Evolutionary conservation across 768 basidiomycete species (phyloP).

Genomic region (Boletus barrowsii): DNA sequence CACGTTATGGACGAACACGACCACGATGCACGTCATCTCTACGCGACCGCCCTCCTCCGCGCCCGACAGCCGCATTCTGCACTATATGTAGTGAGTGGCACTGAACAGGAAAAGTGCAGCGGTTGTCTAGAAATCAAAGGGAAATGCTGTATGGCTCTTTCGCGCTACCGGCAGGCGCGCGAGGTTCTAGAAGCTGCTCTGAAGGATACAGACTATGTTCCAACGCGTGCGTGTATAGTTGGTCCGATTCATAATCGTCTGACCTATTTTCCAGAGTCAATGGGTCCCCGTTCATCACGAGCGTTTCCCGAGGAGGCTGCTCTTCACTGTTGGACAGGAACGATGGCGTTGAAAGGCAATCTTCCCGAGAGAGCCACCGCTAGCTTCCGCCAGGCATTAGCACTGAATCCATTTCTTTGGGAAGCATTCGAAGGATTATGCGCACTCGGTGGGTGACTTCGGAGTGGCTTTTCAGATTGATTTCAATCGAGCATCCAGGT

Average conservation of each 20-base stretch:
- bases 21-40: slow-evolving; percentile 83
- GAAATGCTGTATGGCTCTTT: slow-evolving; percentile 67
- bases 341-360: slow-evolving; percentile 75
- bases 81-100: slow-evolving; percentile 61
- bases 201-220: slow-evolving; percentile 47
- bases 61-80: slow-evolving; percentile 75
- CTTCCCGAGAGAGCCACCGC: slow-evolving; percentile 66
- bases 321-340: slow-evolving; percentile 73
- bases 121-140: slow-evolving; percentile 81
- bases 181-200: slow-evolving; percentile 66
- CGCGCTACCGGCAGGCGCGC: slow-evolving; percentile 73
- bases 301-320: slow-evolving; percentile 71
- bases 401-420: slow-evolving; percentile 79
- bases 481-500: slow-evolving; percentile 42
- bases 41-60: slow-evolving; percentile 72
- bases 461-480: slow-evolving; percentile 2
- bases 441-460: slow-evolving; percentile 53
- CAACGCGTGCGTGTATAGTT: slow-evolving; percentile 49
- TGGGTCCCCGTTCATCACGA: slow-evolving; percentile 49
- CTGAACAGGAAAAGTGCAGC: slow-evolving; percentile 58
- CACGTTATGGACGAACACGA: slow-evolving; percentile 64
- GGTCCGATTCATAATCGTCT: slow-evolving; percentile 8
- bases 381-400: slow-evolving; percentile 70
- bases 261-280: slow-evolving; percentile 45
- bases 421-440: slow-evolving; percentile 92